Evolutionary conservation across 2,329 filamentous ascomycete genomes (phyloP).

Genomic region (Hypoxylon sp.): DNA sequence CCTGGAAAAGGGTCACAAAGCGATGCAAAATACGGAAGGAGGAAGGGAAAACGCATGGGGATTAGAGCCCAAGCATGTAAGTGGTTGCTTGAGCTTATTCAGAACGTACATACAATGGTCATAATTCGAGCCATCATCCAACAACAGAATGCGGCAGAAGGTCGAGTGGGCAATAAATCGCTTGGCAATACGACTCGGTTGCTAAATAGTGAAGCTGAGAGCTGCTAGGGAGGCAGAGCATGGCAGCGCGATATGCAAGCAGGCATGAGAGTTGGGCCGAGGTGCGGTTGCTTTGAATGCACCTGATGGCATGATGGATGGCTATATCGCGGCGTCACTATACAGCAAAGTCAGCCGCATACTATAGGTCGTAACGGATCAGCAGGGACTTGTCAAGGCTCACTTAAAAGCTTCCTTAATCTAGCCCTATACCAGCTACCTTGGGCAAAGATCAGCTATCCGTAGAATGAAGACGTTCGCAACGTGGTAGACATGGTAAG

Average conservation of each 20-base stretch:
- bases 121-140: slow-evolving; percentile 17
- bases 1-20: slow-evolving; percentile 30
- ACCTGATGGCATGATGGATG: slow-evolving; percentile 35
- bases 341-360: slow-evolving; percentile 38
- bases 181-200: slow-evolving; percentile 40
- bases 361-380: slow-evolving; percentile 26
- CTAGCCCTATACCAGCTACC: slow-evolving; percentile 31
- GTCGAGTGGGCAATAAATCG: slow-evolving; percentile 18
- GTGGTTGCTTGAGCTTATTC: slow-evolving; percentile 30
- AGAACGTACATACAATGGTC: slow-evolving; percentile 17
- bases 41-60: slow-evolving; percentile 28
- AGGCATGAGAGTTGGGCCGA: slow-evolving; percentile 38
- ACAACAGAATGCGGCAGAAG: slow-evolving; percentile 9
- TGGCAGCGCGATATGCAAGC: slow-evolving; percentile 28
- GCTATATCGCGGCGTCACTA: slow-evolving; percentile 18
- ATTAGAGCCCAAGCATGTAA: slow-evolving; percentile 13
- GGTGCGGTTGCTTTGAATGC: slow-evolving; percentile 35
- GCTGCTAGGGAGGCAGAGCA: slow-evolving; percentile 14
- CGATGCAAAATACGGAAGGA: slow-evolving; percentile 51
- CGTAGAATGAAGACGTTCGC: not conserved
- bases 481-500: slow-evolving; percentile 1
- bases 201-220: slow-evolving; percentile 29
- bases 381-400: slow-evolving; percentile 26
- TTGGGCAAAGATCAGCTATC: slow-evolving; percentile 30
- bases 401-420: slow-evolving; percentile 1